Evolutionary conservation across 345 rosid species (phyloP).

Genomic region (Hypericum androsaemum): DNA sequence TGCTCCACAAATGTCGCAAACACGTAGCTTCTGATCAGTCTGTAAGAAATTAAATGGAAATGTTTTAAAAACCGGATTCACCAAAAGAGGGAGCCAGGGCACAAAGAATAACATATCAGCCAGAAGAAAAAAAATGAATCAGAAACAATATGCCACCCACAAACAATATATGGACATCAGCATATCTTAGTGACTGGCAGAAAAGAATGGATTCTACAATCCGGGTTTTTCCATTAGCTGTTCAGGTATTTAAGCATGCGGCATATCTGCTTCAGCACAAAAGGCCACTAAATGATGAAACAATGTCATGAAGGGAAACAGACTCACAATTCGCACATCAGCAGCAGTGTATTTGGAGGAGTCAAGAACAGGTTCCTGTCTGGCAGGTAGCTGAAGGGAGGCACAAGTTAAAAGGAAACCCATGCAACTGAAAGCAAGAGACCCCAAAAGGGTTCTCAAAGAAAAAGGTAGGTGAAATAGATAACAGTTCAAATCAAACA

Average conservation of each 20-base stretch:
- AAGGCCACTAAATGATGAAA: too few species aligned
- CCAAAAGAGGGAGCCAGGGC: not conserved
- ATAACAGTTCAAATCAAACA: not conserved
- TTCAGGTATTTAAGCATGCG: too few species aligned
- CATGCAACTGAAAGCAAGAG: not conserved
- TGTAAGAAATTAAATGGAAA: constrained; percentile 22
- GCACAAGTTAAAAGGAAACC: not conserved
- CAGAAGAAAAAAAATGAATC: not conserved
- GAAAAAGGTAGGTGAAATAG: not conserved
- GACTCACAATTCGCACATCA: constrained; percentile 97
- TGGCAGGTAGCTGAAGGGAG: constrained; percentile 53
- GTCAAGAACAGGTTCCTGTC: constrained; percentile 69
- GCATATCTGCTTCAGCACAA: too few species aligned
- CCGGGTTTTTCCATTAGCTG: too few species aligned
- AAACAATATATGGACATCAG: too few species aligned
- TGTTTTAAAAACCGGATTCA: not conserved
- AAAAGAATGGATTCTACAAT: too few species aligned
- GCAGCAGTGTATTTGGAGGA: constrained; percentile 86
- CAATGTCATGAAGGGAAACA: too few species aligned
- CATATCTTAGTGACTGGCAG: too few species aligned
- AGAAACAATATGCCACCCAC: not conserved
- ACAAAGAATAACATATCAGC: not conserved
- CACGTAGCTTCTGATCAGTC: constrained; percentile 99
- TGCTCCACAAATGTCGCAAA: constrained; percentile 99
- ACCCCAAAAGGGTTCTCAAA: not conserved